phyloP scores from a whole-genome alignment of 2,329 filamentous ascomycete species.

The Xylariales sp. region DNA sequence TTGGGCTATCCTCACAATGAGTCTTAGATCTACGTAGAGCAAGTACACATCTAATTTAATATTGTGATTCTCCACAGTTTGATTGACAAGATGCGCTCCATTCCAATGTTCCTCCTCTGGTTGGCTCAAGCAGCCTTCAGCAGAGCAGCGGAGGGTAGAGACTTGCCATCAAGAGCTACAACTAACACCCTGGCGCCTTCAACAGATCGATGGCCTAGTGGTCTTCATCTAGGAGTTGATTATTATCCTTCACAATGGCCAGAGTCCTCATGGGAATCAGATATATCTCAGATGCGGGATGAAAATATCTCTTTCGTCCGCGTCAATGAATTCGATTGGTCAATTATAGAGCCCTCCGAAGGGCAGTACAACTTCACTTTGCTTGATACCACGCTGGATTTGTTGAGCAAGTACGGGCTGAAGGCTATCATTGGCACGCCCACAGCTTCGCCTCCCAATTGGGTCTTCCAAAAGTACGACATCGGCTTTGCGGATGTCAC shows the following conservation, averaged over 20 bases:
- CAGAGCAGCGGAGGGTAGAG: too few species aligned
- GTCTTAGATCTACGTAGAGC: too few species aligned
- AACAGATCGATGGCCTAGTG: slow-evolving; percentile 12
- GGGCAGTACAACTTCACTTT: slow-evolving; percentile 16
- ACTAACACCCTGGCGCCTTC: too few species aligned
- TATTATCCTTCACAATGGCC: slow-evolving; percentile 19
- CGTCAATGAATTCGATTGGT: slow-evolving; percentile 18
- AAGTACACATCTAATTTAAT: too few species aligned
- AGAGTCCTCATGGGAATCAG: slow-evolving; percentile 15
- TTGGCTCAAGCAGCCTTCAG: too few species aligned
- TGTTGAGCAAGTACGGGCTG: slow-evolving; percentile 12
- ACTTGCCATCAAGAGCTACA: too few species aligned
- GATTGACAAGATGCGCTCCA: too few species aligned
- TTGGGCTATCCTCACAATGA: too few species aligned
- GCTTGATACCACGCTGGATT: slow-evolving; percentile 14
- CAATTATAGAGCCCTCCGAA: slow-evolving; percentile 13
- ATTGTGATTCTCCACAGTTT: too few species aligned
- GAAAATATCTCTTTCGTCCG: slow-evolving; percentile 16
- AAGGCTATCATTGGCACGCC: slow-evolving; percentile 18
- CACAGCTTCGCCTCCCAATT: slow-evolving; percentile 15
- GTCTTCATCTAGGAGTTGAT: slow-evolving; percentile 15
- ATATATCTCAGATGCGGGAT: slow-evolving; percentile 14
- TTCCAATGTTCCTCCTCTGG: too few species aligned
- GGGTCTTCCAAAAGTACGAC: slow-evolving; percentile 15
- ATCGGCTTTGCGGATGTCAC: slow-evolving; percentile 16